Evolutionary conservation across 192 early-diverging fungal species (phyloP), one percentile per base, ranked within the genome.

Genomic region (Entomortierella beljakovae): DNA sequence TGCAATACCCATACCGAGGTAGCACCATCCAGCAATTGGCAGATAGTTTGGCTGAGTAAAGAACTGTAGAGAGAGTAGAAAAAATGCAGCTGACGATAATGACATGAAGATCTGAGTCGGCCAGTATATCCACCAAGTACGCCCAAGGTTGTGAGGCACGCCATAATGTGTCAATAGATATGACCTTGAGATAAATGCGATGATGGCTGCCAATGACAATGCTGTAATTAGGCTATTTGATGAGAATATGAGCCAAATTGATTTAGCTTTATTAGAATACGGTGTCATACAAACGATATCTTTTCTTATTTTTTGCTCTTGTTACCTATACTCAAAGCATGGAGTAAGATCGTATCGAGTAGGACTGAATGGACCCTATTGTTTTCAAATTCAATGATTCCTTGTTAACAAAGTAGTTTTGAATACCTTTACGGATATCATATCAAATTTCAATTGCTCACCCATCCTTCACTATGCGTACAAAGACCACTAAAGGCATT

Each of bases 271-370:
- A 53, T 53, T 6, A 61, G 59, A 3, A 26, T 1, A 35, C 37
- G 56, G 33, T 61, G 58, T 20, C 6, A 46, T 25, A 6, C 7
- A 23, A 3, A n/a, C 18, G 6, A 46, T 28, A 18, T 37, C 25
- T 46, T 29, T 1, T 16, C 31, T 34, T 1, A 22, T 7, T 46
- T 0, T n/a, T 28, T 26, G 2, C 3, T 13, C 13, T 2, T 53
- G 0, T 52, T 57, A 76, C 73, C 73, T 68, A 48, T 59, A 76
- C 54, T 76, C 73, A 43, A 76, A 76, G 65, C 73, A 76, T 26
- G 66, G 60, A 0, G 73, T 76, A 29, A 76, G 31, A 50, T 76
- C 73, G 29, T 68, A 76, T 33, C 73, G 73, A 68, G 53, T 60
- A 9, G 64, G 65, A 38, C 73, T 76, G 7, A 67, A 32, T 6